Conservation (phyloP, 23 red algal genomes). For the Chondrus crispus region DNA sequence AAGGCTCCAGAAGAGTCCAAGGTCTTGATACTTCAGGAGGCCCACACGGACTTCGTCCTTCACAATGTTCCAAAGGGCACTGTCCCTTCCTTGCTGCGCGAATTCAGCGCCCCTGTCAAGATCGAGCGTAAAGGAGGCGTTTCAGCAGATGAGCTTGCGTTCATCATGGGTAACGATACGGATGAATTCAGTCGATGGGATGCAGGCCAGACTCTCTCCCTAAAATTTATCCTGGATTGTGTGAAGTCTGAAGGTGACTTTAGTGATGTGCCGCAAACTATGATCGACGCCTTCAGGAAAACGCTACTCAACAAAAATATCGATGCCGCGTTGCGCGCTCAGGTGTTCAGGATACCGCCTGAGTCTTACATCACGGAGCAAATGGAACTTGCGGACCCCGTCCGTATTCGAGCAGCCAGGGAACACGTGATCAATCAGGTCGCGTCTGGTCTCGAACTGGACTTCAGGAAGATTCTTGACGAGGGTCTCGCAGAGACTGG, state of each 20-base stretch:
- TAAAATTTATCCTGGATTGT: conserved; percentile 64
- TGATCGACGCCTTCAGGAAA: conserved; percentile 72
- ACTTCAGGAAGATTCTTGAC: conserved; percentile 43
- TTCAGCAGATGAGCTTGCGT: conserved; percentile 70
- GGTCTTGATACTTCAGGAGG: conserved; percentile 56
- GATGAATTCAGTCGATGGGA: conserved; percentile 95
- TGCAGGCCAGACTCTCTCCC: conserved; percentile 67
- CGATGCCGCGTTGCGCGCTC: conserved; percentile 73
- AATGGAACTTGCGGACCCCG: conserved; percentile 66
- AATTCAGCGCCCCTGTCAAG: conserved; percentile 91
- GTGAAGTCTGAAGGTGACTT: conserved; percentile 26
- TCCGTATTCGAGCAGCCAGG: conserved; percentile 67
- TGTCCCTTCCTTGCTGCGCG: conserved; percentile 67
- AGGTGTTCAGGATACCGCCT: conserved; percentile 65
- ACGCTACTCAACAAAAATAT: conserved; percentile 51
- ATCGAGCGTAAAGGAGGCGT: conserved; percentile 52
- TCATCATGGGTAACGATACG: conserved; percentile 90
- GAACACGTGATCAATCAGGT: conserved; percentile 61
- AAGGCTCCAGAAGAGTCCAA: conserved; percentile 21
- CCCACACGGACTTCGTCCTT: conserved; percentile 60
- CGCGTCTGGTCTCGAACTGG: conserved; percentile 32
- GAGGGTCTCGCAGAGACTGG: background rate
- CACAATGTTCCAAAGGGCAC: conserved; percentile 76
- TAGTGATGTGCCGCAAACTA: background rate
- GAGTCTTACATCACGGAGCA: conserved; percentile 80